These are phyloP conservation scores for Phytomonas sp. DNA, from an alignment of 208 protist species.

Conservation along the genomic window DNA sequence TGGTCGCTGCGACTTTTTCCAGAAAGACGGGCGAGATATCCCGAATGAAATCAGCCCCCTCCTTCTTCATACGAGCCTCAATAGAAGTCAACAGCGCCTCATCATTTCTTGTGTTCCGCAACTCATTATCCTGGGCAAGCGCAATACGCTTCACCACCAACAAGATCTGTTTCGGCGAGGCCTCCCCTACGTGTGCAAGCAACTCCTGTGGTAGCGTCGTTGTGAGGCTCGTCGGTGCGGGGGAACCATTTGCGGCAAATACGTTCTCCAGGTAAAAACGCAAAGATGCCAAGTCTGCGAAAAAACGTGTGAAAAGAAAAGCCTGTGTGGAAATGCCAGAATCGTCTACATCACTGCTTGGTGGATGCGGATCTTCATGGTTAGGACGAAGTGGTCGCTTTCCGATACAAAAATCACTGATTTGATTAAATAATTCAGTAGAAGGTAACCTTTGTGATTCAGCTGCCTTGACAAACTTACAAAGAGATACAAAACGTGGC, in stretches of 20 bases:
- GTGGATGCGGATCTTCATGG: not conserved
- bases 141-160: constrained; percentile 20
- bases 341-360: not conserved
- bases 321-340: constrained; percentile 11
- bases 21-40: constrained; percentile 15
- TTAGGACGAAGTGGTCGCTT: constrained; percentile 34
- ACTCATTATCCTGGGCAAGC: constrained; percentile 18
- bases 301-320: constrained; percentile 26
- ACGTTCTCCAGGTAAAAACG: constrained; percentile 46
- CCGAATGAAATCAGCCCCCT: constrained; percentile 20
- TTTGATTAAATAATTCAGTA: constrained; percentile 21
- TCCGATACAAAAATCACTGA: constrained; percentile 47
- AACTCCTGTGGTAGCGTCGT: constrained; percentile 34
- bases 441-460: constrained; percentile 24
- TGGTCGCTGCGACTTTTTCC: constrained; percentile 12
- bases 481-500: constrained; percentile 14
- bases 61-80: constrained; percentile 22
- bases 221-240: constrained; percentile 25
- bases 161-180: constrained; percentile 24
- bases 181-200: constrained; percentile 16
- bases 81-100: constrained; percentile 22
- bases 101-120: constrained; percentile 40
- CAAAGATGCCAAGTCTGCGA: constrained; percentile 21
- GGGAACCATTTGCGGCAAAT: constrained; percentile 22
- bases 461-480: constrained; percentile 16